A percentile compares a stretch with the other conserved stretches of the same genome.
Conservation (phyloP, 139 green algal genomes). For the Coelastrella sp. region DNA sequence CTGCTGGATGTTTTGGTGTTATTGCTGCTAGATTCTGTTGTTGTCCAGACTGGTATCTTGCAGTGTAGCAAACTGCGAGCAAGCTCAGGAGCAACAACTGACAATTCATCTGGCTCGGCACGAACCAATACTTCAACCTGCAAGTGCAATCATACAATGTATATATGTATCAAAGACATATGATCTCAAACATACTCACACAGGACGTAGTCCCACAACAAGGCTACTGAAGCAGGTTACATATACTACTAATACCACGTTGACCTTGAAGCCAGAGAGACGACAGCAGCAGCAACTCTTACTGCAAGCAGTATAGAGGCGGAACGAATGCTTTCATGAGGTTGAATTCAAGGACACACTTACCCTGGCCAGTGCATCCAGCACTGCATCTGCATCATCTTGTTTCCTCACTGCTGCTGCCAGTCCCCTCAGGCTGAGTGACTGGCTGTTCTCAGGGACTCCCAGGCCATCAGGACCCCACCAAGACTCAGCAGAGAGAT, state of each 20-base stretch:
- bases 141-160: too few relatives aligned
- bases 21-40: constrained; percentile 46
- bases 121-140: constrained; percentile 68
- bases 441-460: neutral
- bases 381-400: constrained; percentile 70
- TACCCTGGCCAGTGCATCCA: constrained; percentile 63
- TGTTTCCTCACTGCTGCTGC: constrained; percentile 65
- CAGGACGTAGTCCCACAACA: too few relatives aligned
- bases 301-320: neutral
- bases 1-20: neutral
- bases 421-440: constrained; percentile 58
- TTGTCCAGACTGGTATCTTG: constrained; percentile 72
- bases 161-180: too few relatives aligned
- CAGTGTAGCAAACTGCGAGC: constrained; percentile 75
- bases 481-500: constrained; percentile 56
- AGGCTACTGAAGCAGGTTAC: too few relatives aligned
- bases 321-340: too few relatives aligned
- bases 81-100: constrained; percentile 70
- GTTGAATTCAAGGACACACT: too few relatives aligned
- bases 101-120: constrained; percentile 80
- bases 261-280: too few relatives aligned
- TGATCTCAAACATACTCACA: too few relatives aligned
- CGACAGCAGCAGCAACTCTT: neutral
- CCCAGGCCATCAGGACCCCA: constrained; percentile 41
- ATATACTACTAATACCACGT: too few relatives aligned